These are phyloP conservation scores for Rhododendron ovatum DNA, from an alignment of 148 eudicot species.

Conservation along the genomic window DNA sequence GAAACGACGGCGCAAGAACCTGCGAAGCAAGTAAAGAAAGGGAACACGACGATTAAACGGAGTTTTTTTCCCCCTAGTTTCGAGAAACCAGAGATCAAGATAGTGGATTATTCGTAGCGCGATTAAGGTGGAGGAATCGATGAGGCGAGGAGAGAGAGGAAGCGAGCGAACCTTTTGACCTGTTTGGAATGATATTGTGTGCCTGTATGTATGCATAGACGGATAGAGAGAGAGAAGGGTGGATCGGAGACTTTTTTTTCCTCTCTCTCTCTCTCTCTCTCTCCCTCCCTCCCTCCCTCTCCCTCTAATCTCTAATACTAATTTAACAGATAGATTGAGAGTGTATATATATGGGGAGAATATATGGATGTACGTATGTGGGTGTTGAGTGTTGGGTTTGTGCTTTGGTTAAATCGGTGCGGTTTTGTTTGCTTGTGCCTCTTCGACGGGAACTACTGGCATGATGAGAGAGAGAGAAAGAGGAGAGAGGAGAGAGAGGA, in stretches of 20 bases:
- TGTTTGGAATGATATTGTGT: background rate
- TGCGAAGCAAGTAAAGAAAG: slow-evolving; percentile 10
- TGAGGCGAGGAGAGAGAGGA: background rate
- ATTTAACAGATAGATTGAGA: slow-evolving; percentile 1
- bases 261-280: no score
- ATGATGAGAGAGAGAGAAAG: slow-evolving; percentile 14
- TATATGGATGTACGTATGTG: background rate
- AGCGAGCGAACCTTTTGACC: slow-evolving; percentile 10
- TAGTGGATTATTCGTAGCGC: background rate
- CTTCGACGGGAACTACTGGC: slow-evolving; percentile 14
- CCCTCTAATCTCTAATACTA: background rate
- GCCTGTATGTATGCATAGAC: background rate
- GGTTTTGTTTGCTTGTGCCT: slow-evolving; percentile 7
- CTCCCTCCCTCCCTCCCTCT: background rate
- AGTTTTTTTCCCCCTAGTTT: background rate
- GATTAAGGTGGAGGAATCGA: background rate
- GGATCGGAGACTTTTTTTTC: background rate
- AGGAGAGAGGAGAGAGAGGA: slow-evolving; percentile 19
- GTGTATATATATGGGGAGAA: background rate
- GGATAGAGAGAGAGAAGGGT: background rate
- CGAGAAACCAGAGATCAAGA: background rate
- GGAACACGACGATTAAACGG: background rate
- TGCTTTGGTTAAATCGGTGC: background rate
- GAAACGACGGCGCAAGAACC: slow-evolving; percentile 17
- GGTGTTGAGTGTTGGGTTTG: background rate